Base-by-base conservation (phyloP, 257 asterid genomes). In the Ophiorrhiza pumila region DNA sequence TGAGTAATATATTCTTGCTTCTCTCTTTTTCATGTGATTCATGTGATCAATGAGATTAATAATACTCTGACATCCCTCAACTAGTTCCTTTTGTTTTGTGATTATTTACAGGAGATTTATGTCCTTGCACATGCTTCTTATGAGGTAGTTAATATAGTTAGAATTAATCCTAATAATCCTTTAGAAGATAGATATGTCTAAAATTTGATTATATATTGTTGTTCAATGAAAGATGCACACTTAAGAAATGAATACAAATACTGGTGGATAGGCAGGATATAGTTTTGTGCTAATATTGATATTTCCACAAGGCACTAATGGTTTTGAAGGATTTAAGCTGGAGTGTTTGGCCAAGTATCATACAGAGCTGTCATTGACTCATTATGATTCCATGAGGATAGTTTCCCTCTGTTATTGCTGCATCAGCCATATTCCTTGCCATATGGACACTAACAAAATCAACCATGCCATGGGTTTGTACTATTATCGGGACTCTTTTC, bases 21-120 rank as follows among this genome's bases (percentile, higher is more conserved):
- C 47, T 64, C 14, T 15, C 10, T 64, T 64, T 35, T 39, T 5
- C 6, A n/a, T n/a, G n/a, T n/a, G n/a, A n/a, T n/a, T n/a, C n/a
- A n/a, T n/a, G n/a, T n/a, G n/a, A n/a, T 64, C 46, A 8, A 39
- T n/a, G 34, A 1, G 18, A 50, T 7, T 39, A 11, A 5, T 20
- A n/a, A 7, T 15, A 35, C 5, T 13, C 52, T 29, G 18, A 41
- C 31, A 25, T 64, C n/a, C n/a, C 69, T 64, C 52, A 64, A 9
- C n/a, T n/a, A 37, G 22, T 13, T 45, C 52, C 23, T 52, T 14
- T 64, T 10, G 43, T 60, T 9, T 34, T 46, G 15, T 50, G 57
- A 50, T 50, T 50, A 25, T 41, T n/a, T 39, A 64, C 69, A 64
- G 69, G 69, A 64, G 69, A 64, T 64, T 37, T 64, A 14, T 52